A percentile compares a stretch with the other conserved stretches of the same genome.
phyloP scores from a whole-genome alignment of 371 early-diverging fungal genomes.

The Syncephalastrum sp. region DNA sequence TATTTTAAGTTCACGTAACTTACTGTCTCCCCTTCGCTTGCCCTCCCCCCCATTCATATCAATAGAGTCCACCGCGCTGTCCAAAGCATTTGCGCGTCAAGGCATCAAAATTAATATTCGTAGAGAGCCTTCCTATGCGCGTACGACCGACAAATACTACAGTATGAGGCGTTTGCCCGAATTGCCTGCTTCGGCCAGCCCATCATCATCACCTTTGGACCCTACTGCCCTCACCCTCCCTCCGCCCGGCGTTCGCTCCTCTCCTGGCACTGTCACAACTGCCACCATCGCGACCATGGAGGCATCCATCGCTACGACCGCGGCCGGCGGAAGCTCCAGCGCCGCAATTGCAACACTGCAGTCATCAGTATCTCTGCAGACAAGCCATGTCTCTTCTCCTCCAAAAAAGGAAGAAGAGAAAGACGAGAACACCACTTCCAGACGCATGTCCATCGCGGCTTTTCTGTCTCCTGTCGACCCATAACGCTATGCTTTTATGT shows the following conservation, averaged over 20 bases:
- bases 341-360: background rate
- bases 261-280: background rate
- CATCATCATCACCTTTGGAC: background rate
- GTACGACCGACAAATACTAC: constrained; percentile 14
- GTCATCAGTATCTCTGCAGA: background rate
- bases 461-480: background rate
- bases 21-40: background rate
- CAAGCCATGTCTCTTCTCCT: background rate
- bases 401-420: background rate
- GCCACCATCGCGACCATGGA: background rate
- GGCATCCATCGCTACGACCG: background rate
- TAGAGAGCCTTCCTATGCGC: constrained; percentile 32
- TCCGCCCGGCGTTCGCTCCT: too few relatives aligned
- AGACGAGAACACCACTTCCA: background rate
- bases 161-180: constrained; percentile 2
- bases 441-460: background rate
- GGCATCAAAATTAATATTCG: constrained; percentile 69
- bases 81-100: constrained; percentile 66
- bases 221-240: too few relatives aligned
- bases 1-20: too few relatives aligned
- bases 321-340: background rate
- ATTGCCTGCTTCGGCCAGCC: background rate
- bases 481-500: too few relatives aligned
- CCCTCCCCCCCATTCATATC: background rate
- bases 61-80: constrained; percentile 61